Evolutionary conservation across 176 grass and related monocot species (phyloP), one percentile per base, ranked within the genome.

Genomic region (Melocanna baccifera): DNA sequence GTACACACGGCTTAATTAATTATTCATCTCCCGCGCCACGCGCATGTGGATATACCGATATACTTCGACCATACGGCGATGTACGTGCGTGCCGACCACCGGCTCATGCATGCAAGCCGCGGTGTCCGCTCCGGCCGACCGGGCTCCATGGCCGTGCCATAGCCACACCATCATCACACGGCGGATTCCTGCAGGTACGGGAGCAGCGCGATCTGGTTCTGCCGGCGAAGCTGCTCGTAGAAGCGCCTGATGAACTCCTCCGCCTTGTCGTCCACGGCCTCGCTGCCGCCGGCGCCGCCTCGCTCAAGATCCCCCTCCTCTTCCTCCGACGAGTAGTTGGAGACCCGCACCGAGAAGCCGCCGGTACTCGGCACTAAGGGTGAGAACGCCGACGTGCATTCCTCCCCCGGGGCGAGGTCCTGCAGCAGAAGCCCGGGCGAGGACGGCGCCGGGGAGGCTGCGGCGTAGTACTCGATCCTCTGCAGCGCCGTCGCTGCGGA

Each of bases 161-260:
- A 36, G 3, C 32, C 0, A 18, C 36, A 36, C 4, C 61, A 50
- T 65, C 19, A 62, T 70, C 52, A 89, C 11, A 73, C 65, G 26
- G 78, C 72, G 80, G 69, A 76, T 46, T 92, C 88, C 63, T 81
- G 76, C 48, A 77, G 66, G 46, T 89, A 87, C 19, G 90, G 85
- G 30, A 95, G 88, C 83, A 93, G n/a, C 0, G 85, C 89, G 63
- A 90, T 12, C 6, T 84, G 69, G 32, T 90, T 95, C 85, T 98
- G 96, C 2, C 89, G 79, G 41, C 86, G 91, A 25, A 98, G 86
- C 63, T 98, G 93, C 23, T 95, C 96, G 91, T 98, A 98, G 83
- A 98, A 98, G 55, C 85, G 79, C 18, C 62, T 69, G 83, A 98
- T 98, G 91, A 98, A 98, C 80, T 98, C 93, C 83, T 98, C 96